Evolutionary conservation across 768 basidiomycete species (phyloP).

Genomic region (Xerocomellus chrysenteron): DNA sequence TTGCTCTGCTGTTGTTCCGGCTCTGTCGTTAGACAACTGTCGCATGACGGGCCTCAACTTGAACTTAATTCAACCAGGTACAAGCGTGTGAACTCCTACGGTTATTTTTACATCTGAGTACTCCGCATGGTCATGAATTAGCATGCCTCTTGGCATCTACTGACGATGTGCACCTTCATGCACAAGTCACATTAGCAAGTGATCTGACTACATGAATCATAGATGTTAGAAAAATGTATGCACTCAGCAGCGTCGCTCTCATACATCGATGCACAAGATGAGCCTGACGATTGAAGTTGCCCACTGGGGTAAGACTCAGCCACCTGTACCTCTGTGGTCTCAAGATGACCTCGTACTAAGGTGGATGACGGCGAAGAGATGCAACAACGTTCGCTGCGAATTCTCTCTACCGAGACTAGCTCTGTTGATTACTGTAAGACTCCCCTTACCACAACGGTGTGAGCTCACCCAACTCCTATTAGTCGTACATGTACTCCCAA

Average conservation of each 20-base stretch:
- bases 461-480: neutral
- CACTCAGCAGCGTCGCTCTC: neutral
- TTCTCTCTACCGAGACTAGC: neutral
- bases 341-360: neutral
- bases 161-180: neutral
- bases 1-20: neutral
- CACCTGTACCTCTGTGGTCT: neutral
- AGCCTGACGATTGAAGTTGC: neutral
- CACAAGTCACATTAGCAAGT: neutral
- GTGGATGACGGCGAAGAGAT: constrained; percentile 1
- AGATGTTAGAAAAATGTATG: neutral
- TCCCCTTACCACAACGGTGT: neutral
- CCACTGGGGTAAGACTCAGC: neutral
- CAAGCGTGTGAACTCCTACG: neutral
- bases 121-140: no score
- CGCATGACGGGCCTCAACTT: neutral
- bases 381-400: neutral
- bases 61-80: neutral
- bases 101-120: neutral
- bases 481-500: neutral
- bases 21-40: neutral
- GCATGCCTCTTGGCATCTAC: no score
- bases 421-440: constrained; percentile 1
- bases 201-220: neutral
- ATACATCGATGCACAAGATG: neutral